Evolutionary conservation across 495 filamentous ascomycete genomes (phyloP).

Genomic region (Penicillium roqueforti): DNA sequence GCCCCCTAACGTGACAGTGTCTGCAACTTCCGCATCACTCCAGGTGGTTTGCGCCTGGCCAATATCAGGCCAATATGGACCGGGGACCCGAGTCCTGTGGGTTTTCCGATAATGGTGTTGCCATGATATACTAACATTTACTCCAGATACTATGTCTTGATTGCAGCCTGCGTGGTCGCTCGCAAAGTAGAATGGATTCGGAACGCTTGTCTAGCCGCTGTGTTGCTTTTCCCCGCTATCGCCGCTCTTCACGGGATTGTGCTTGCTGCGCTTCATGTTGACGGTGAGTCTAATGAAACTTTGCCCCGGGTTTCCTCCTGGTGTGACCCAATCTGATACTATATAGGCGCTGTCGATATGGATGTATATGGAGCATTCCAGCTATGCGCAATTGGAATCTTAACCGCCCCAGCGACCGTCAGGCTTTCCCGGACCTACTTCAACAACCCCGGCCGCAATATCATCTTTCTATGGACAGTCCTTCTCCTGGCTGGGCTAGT

Average conservation of each 20-base stretch:
- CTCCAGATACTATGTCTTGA: constrained; percentile 54
- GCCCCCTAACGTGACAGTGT: constrained; percentile 19
- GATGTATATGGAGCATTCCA: constrained; percentile 62
- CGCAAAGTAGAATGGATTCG: constrained; percentile 54
- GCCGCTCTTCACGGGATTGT: constrained; percentile 58
- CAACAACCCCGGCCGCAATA: constrained; percentile 54
- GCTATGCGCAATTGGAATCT: constrained; percentile 56
- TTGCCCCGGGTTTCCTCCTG: not conserved
- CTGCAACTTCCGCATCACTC: constrained; percentile 17
- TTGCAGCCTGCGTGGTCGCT: constrained; percentile 55
- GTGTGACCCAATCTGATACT: not conserved
- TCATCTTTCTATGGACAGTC: constrained; percentile 57
- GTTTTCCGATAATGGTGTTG: constrained; percentile 11
- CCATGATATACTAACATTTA: constrained; percentile 9
- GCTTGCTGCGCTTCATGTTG: constrained; percentile 48
- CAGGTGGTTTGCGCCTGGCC: constrained; percentile 59
- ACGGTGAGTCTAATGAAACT: constrained; percentile 36
- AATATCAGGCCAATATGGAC: constrained; percentile 57
- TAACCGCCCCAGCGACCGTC: constrained; percentile 55
- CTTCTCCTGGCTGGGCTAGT: constrained; percentile 54
- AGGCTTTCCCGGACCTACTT: constrained; percentile 55
- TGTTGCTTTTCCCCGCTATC: constrained; percentile 55
- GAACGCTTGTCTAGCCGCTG: constrained; percentile 57
- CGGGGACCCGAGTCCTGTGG: constrained; percentile 52
- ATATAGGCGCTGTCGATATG: constrained; percentile 55